Evolutionary conservation across 2,329 filamentous ascomycete genomes (phyloP).

Genomic region (Kalmusia sp.): DNA sequence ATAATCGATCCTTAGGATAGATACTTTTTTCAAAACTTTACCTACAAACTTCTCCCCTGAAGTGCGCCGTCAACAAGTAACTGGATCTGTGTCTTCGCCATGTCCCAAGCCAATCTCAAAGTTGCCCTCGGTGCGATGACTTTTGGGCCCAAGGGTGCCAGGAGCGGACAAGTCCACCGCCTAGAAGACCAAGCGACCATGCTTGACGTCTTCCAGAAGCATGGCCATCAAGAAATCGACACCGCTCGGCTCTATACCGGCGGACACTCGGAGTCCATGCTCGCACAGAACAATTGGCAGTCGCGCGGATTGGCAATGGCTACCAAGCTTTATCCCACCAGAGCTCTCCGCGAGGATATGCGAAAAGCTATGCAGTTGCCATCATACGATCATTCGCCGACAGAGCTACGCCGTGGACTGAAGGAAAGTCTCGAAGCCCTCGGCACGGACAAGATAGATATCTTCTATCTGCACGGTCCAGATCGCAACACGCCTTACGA

Average conservation of each 20-base stretch:
- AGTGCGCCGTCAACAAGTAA: too few species aligned
- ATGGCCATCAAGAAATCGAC: constrained; percentile 45
- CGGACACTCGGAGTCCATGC: constrained; percentile 50
- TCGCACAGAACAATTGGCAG: constrained; percentile 51
- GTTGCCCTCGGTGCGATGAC: constrained; percentile 48
- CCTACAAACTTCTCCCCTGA: too few species aligned
- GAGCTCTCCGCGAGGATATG: neutral
- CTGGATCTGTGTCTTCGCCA: neutral
- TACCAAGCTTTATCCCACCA: constrained; percentile 52
- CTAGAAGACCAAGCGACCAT: constrained; percentile 18
- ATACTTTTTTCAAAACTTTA: too few species aligned
- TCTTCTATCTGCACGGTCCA: constrained; percentile 57
- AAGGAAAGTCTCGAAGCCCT: neutral
- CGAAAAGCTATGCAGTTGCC: neutral
- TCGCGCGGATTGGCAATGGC: constrained; percentile 50
- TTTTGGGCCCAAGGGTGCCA: constrained; percentile 31
- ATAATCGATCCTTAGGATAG: too few species aligned
- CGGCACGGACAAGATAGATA: constrained; percentile 40
- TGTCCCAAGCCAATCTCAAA: constrained; percentile 21
- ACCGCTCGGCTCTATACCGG: constrained; percentile 49
- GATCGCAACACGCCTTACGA: constrained; percentile 52
- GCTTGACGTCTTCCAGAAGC: constrained; percentile 36
- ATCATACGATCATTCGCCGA: neutral
- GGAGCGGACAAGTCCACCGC: neutral
- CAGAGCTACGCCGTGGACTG: neutral